These are phyloP conservation scores for Gossypium davidsonii DNA, from an alignment of 441 rosid genomes.

Conservation along the genomic window DNA sequence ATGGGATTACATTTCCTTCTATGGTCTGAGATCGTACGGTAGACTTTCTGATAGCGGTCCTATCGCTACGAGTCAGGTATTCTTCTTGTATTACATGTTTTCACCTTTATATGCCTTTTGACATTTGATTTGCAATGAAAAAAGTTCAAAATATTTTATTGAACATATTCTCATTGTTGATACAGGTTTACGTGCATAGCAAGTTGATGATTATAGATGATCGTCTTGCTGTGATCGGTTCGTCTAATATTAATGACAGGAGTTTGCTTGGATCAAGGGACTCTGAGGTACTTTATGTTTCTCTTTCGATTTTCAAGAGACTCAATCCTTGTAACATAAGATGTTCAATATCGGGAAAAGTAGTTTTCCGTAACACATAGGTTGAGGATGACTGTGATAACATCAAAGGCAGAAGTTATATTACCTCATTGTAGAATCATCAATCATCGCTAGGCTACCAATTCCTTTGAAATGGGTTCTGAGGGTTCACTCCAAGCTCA, in stretches of 20 bases:
- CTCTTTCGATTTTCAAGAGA: neutral
- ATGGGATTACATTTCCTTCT: slow-evolving; percentile 54
- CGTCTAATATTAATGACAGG: slow-evolving; percentile 65
- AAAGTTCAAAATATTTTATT: neutral
- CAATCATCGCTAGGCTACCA: too few relatives aligned
- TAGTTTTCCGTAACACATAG: too few relatives aligned
- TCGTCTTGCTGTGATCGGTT: slow-evolving; percentile 47
- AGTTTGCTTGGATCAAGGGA: slow-evolving; percentile 75
- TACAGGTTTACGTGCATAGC: slow-evolving; percentile 62
- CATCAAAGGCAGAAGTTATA: neutral
- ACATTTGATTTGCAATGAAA: neutral
- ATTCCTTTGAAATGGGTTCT: too few relatives aligned
- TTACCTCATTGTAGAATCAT: too few relatives aligned
- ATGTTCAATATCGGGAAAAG: neutral
- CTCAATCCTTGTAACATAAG: neutral
- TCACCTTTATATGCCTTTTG: neutral
- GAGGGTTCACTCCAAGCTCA: too few relatives aligned
- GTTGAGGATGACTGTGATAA: neutral
- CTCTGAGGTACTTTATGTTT: slow-evolving; percentile 47
- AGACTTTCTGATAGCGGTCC: slow-evolving; percentile 45
- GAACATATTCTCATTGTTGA: slow-evolving; percentile 4
- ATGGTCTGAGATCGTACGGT: slow-evolving; percentile 54
- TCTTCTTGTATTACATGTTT: neutral
- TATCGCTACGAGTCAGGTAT: slow-evolving; percentile 58
- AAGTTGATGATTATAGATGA: slow-evolving; percentile 69